Base-by-base conservation (phyloP, 352 stramenopile genomes). In the Phytophthora sp. region DNA sequence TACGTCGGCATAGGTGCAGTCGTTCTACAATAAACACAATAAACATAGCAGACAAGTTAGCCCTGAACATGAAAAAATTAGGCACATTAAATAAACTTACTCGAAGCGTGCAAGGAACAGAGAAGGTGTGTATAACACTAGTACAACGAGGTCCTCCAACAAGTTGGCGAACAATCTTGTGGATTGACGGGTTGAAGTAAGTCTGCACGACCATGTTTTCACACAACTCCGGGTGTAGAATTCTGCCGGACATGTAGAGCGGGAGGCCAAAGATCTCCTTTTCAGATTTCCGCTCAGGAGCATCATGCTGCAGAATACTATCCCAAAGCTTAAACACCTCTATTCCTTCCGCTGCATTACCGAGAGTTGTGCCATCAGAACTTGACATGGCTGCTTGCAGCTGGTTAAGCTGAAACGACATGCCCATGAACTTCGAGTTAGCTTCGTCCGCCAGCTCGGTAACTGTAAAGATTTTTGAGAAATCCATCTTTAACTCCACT, bases 361-460 rank as follows among this genome's bases (percentile, higher is more conserved):
- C 50, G 0, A 26, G 38, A 31, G 26, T 67, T 48, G 4, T 10
- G 9, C 17, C 27, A 20, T 58, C 20, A 20, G 9, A 23, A 23
- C 4, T 51, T 9, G 45, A 38, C 28, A 59, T 30, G 18, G 9
- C 42, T 15, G 26, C 42, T 37, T 70, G 44, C n/a, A 81, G 41
- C 28, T 76, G 67, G 12, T 70, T 62, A 3, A 88, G 43, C 43
- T 93, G 77, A 55, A 91, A 92, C 17, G 79, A 85, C 53, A 85
- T 93, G 4, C 86, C 86, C 42, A 95, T 77, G 42, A 92, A 94
- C 63, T 94, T 95, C n/a, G 87, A 95, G 50, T 95, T 95, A 24
- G 79, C 81, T 57, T 92, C 83, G 44, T 95, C 82, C 1, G 82
- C 70, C 20, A 95, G 80, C 45, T 95, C 87, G 0, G 87, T 95